Percentiles rank a stretch among this genome's conserved stretches.
Evolutionary conservation across 495 filamentous ascomycete genomes (phyloP).

Genomic region (Aspergillus olivimuriae): DNA sequence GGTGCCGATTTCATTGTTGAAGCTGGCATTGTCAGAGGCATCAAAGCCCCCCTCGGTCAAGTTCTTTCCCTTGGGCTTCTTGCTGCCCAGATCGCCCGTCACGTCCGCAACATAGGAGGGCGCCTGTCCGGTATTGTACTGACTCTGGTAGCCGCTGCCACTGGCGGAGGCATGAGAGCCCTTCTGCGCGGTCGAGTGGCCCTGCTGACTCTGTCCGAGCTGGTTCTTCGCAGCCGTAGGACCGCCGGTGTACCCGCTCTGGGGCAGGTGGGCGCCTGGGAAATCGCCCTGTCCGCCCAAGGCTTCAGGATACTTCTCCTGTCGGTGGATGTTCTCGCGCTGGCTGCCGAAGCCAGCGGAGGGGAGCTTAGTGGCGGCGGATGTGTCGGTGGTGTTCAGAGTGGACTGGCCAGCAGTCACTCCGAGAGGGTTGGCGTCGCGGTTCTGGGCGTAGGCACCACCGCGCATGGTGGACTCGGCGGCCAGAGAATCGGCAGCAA

Average conservation of each 20-base stretch:
- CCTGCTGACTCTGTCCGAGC: background rate
- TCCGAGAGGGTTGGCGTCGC: constrained; percentile 40
- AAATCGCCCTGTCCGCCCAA: constrained; percentile 45
- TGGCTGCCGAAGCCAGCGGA: constrained; percentile 42
- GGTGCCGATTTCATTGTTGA: constrained; percentile 51
- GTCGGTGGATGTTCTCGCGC: constrained; percentile 40
- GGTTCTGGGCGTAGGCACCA: constrained; percentile 49
- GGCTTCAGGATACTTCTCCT: constrained; percentile 43
- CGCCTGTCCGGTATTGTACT: constrained; percentile 28
- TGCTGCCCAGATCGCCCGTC: constrained; percentile 20
- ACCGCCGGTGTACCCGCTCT: constrained; percentile 39
- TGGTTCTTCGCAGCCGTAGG: constrained; percentile 34
- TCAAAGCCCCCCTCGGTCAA: constrained; percentile 49
- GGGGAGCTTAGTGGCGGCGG: constrained; percentile 42
- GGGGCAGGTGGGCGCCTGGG: constrained; percentile 37
- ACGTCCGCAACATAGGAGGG: constrained; percentile 41
- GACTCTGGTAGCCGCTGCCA: constrained; percentile 21
- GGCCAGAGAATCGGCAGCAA: constrained; percentile 59
- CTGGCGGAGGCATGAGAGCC: constrained; percentile 23
- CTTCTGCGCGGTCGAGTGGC: too few species aligned
- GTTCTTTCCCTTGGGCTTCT: constrained; percentile 51
- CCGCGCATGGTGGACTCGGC: constrained; percentile 50
- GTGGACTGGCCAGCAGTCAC: too few species aligned
- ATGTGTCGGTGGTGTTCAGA: constrained; percentile 43
- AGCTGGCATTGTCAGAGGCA: constrained; percentile 50